Conservation (phyloP, 129 eudicot genomes). For the Dittrichia graveolens region DNA sequence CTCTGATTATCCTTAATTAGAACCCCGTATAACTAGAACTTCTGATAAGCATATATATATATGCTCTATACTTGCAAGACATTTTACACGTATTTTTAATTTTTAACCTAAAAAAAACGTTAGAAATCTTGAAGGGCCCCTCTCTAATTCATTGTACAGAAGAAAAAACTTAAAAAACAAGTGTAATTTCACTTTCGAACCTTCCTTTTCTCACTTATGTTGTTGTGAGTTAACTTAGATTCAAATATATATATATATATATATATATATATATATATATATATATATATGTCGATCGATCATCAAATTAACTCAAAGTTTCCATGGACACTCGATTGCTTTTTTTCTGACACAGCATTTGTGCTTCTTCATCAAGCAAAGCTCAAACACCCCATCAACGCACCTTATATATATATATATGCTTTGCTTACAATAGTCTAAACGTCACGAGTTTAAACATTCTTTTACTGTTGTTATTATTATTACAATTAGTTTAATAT, state of each 20-base stretch:
- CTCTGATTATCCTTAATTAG: too few species aligned
- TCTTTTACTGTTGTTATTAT: neutral
- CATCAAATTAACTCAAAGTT: slow-evolving; percentile 29
- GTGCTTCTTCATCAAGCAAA: slow-evolving; percentile 55
- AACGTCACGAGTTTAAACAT: neutral
- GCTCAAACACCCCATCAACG: slow-evolving; percentile 37
- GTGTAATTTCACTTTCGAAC: slow-evolving; percentile 37
- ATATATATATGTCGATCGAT: neutral
- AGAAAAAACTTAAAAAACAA: slow-evolving; percentile 38
- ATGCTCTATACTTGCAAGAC: too few species aligned
- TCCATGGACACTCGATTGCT: slow-evolving; percentile 38
- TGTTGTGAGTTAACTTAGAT: slow-evolving; percentile 35
- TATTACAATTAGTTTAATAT: neutral
- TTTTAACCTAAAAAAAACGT: too few species aligned
- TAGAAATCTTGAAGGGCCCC: neutral
- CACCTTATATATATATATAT: slow-evolving; percentile 24
- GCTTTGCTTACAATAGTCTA: slow-evolving; percentile 12
- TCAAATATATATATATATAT: too few species aligned
- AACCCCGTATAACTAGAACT: too few species aligned
- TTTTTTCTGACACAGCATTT: slow-evolving; percentile 40
- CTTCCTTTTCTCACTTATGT: neutral
- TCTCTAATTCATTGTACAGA: neutral
- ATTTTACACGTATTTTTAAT: too few species aligned
- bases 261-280: too few species aligned
- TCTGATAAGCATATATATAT: too few species aligned